A percentile compares a stretch with the other conserved stretches of the same genome.
Evolutionary conservation across 2,329 filamentous ascomycete genomes (phyloP).

Genomic region (Huntiella abstrusa): DNA sequence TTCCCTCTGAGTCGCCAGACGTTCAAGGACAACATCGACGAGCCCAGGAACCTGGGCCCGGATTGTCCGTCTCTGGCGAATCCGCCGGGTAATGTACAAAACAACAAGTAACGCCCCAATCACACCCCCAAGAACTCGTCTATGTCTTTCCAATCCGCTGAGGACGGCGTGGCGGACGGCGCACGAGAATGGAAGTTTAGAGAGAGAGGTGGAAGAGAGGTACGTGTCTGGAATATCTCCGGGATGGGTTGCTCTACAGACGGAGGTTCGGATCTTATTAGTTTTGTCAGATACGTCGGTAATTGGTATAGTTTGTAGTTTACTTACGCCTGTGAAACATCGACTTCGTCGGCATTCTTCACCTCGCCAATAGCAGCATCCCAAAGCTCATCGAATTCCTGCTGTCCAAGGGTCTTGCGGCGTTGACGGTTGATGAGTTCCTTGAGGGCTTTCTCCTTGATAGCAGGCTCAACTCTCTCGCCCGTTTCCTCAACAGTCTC

Average conservation of each 20-base stretch:
- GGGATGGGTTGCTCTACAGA: constrained; percentile 53
- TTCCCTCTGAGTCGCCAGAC: constrained; percentile 67
- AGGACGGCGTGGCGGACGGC: constrained; percentile 60
- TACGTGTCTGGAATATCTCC: constrained; percentile 38
- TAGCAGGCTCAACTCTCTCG: constrained; percentile 35
- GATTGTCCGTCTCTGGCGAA: constrained; percentile 43
- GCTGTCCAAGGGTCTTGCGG: constrained; percentile 64
- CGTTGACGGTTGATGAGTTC: constrained; percentile 55
- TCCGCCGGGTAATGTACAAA: constrained; percentile 45
- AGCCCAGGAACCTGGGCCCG: constrained; percentile 61
- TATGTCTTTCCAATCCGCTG: constrained; percentile 69
- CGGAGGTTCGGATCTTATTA: constrained; percentile 67
- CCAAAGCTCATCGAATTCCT: constrained; percentile 86
- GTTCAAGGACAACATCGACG: constrained; percentile 67
- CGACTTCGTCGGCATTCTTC: constrained; percentile 40
- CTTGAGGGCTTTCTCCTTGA: constrained; percentile 57
- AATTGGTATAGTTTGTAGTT: background rate
- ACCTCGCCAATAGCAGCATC: constrained; percentile 55
- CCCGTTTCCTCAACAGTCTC: constrained; percentile 45
- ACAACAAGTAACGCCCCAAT: constrained; percentile 28
- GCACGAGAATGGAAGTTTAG: constrained; percentile 73
- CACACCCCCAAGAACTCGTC: constrained; percentile 60
- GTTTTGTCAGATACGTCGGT: constrained; percentile 34
- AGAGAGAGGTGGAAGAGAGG: constrained; percentile 76
- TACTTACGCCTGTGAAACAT: constrained; percentile 36